Evolutionary conservation across 768 basidiomycete genomes (phyloP).

Genomic region (Suillus decipiens): DNA sequence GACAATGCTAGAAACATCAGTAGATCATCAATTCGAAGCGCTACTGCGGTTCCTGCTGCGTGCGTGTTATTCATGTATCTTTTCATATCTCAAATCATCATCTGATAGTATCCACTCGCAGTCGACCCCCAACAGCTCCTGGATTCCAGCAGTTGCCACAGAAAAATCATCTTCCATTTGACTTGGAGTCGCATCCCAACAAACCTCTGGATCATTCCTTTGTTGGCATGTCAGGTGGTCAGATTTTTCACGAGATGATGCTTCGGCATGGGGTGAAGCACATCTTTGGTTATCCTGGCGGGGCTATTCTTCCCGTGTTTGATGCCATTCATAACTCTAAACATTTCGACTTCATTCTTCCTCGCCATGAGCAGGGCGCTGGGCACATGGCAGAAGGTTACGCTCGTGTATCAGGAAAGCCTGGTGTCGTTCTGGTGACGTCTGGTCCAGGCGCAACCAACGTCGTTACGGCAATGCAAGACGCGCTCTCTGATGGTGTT

Average conservation of each 20-base stretch:
- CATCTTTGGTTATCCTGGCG: slow-evolving; percentile 97
- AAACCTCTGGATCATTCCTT: slow-evolving; percentile 78
- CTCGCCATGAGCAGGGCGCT: slow-evolving; percentile 96
- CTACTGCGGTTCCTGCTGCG: slow-evolving; percentile 63
- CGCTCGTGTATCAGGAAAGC: slow-evolving; percentile 95
- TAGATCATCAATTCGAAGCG: slow-evolving; percentile 60
- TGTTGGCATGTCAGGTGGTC: slow-evolving; percentile 90
- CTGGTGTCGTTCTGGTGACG: slow-evolving; percentile 96
- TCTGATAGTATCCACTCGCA: slow-evolving; percentile 29
- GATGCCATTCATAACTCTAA: slow-evolving; percentile 97
- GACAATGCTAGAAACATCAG: slow-evolving; percentile 79
- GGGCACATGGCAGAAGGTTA: slow-evolving; percentile 99
- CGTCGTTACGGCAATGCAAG: slow-evolving; percentile 97
- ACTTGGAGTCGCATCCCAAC: slow-evolving; percentile 40
- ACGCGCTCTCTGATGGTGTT: slow-evolving; percentile 91
- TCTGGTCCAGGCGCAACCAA: slow-evolving; percentile 98
- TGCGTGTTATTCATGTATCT: slow-evolving; percentile 38
- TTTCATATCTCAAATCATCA: slow-evolving; percentile 8
- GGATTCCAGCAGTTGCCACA: slow-evolving; percentile 52
- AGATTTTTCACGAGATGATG: slow-evolving; percentile 99
- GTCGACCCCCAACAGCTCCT: slow-evolving; percentile 66
- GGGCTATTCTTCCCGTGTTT: slow-evolving; percentile 98
- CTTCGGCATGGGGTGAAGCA: slow-evolving; percentile 94
- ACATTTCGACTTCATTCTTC: slow-evolving; percentile 94
- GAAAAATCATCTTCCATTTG: slow-evolving; percentile 37